Evolutionary conservation across 305 asterid species (phyloP), one percentile per base, ranked within the genome.

Genomic region (Euphrasia arctica): DNA sequence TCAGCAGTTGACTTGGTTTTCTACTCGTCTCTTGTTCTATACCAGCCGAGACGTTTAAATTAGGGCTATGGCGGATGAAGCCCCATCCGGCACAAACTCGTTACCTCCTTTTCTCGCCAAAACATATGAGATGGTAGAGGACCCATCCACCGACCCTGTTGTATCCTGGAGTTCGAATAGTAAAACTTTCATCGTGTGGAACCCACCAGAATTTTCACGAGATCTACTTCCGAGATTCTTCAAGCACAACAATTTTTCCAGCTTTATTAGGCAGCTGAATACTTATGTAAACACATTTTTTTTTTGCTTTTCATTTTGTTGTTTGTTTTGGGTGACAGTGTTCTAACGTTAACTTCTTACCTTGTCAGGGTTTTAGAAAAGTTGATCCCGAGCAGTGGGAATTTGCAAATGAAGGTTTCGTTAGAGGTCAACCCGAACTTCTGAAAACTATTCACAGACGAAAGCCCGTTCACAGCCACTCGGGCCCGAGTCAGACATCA

Each of bases 71-170:
- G 83, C 85, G 92, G 95, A 87, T 75, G 95, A 87, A 72, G 78
- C 85, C 59, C 66, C 80, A 14, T 65, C 80, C 22, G 76, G 75
- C 70, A 69, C 83, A 5, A 84, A 75, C 74, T 73, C 86, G 3
- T 69, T 84, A 74, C 87, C 96, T 43, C 94, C 96, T 51, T 88
- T 88, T 73, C 78, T 85, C 13, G 85, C 77, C 4, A 88, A 88
- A 83, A 85, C 86, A 1, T 88, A 88, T 66, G 96, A 88, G 74
- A 88, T 88, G 96, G 94, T 88, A 72, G 91, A 88, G 49, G 91
- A 88, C 77, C 78, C 78, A 4, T 76, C 87, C 51, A 68, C 89
- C 0, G 77, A 88, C 70, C 51, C 87, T 34, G 65, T 82, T 48
- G 91, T 88, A n/a, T 85, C 89, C 3, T 88, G 96, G 96, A 85